A percentile compares a stretch with the other conserved stretches of the same genome.
Conservation (phyloP, 2,329 filamentous ascomycete genomes). For the Aspergillus puulaauensis region DNA sequence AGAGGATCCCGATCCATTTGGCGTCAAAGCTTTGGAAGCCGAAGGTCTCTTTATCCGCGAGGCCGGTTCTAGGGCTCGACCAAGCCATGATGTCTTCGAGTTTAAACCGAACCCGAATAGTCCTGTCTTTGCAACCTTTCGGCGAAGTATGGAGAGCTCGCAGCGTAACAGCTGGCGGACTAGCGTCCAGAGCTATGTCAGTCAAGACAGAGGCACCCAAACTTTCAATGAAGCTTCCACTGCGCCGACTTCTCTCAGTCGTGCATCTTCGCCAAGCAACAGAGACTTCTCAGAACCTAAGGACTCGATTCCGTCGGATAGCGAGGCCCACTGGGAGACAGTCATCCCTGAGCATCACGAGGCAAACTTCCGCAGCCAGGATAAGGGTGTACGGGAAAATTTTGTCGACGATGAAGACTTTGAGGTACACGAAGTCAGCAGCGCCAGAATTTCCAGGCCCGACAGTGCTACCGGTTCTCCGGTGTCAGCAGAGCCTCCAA, state of each 20-base stretch:
- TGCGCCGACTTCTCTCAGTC: constrained; percentile 33
- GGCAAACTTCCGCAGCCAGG: constrained; percentile 8
- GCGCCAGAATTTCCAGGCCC: constrained; percentile 50
- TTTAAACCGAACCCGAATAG: constrained; percentile 75
- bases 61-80: constrained; percentile 74
- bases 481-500: constrained; percentile 36
- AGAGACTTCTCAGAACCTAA: constrained; percentile 22
- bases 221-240: constrained; percentile 56
- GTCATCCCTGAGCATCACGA: constrained; percentile 23
- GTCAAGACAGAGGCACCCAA: constrained; percentile 64
- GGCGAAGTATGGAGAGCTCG: constrained; percentile 70
- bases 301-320: constrained; percentile 22
- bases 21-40: constrained; percentile 78
- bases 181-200: constrained; percentile 65
- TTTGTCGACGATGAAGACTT: constrained; percentile 26
- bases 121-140: constrained; percentile 61
- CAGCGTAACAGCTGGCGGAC: constrained; percentile 62
- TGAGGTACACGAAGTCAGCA: constrained; percentile 48
- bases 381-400: constrained; percentile 13
- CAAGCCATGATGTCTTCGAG: constrained; percentile 77
- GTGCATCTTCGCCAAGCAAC: constrained; percentile 34
- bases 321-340: constrained; percentile 28
- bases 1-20: constrained; percentile 88
- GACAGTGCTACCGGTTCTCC: constrained; percentile 42
- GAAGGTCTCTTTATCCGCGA: constrained; percentile 87